Percentiles rank a stretch among this genome's conserved stretches.
Evolutionary conservation across 768 basidiomycete genomes (phyloP).

Genomic region (Auriscalpium vulgare): DNA sequence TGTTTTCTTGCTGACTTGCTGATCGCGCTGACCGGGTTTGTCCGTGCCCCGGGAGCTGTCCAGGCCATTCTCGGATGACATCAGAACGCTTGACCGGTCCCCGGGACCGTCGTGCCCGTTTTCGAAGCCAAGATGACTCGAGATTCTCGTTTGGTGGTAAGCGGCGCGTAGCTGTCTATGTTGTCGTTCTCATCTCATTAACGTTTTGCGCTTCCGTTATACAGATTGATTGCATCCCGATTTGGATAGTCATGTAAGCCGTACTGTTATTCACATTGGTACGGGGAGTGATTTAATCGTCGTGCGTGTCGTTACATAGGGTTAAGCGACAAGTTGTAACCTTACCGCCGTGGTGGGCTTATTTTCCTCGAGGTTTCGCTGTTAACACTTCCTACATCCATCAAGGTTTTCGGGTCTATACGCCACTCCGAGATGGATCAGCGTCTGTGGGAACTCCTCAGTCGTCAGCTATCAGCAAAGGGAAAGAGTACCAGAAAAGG

Average conservation of each 20-base stretch:
- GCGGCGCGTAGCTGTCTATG: background rate
- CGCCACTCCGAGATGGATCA: slow-evolving; percentile 35
- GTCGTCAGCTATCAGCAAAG: slow-evolving; percentile 33
- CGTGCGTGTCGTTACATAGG: slow-evolving; percentile 14
- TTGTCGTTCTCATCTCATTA: background rate
- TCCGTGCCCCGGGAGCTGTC: slow-evolving; percentile 49
- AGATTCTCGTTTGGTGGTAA: slow-evolving; percentile 12
- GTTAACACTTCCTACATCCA: slow-evolving; percentile 21
- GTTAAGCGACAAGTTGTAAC: slow-evolving; percentile 31
- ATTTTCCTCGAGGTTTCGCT: too few species aligned
- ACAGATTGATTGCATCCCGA: slow-evolving; percentile 15
- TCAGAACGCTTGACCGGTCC: slow-evolving; percentile 45
- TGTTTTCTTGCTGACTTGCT: slow-evolving; percentile 5
- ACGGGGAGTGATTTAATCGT: too few species aligned
- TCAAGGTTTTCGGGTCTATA: slow-evolving; percentile 45
- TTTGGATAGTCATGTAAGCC: slow-evolving; percentile 9
- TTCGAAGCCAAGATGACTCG: slow-evolving; percentile 62
- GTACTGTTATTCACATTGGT: background rate
- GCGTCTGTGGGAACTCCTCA: slow-evolving; percentile 40
- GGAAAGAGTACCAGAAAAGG: slow-evolving; percentile 49
- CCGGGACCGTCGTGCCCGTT: slow-evolving; percentile 34
- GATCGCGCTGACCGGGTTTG: too few species aligned
- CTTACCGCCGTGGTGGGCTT: too few species aligned
- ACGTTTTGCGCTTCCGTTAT: slow-evolving; percentile 14
- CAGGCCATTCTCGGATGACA: slow-evolving; percentile 62